These are phyloP conservation scores for thale cress (Arabidopsis thaliana) DNA, from an alignment of 345 rosid species.

Conservation along the genomic window TAIR10.1 NC_003075.7:9404501-9405000, in stretches of 20 bases:
- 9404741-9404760: not conserved
- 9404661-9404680: conserved; percentile 4
- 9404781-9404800: not conserved
- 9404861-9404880: conserved; percentile 54
- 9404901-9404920: conserved; percentile 47
- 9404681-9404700: not conserved
- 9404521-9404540: conserved; percentile 41
- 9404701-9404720: too few species aligned
- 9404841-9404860: conserved; percentile 43
- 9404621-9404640: conserved; percentile 46
- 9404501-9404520: conserved; percentile 47
- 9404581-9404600: conserved; percentile 47
- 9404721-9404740: not conserved
- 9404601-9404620: conserved; percentile 55
- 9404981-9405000: not conserved
- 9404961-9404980: conserved; percentile 48
- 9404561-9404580: conserved; percentile 29
- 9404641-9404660: conserved; percentile 40
- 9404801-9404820: not conserved
- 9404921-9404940: conserved; percentile 41
- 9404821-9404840: conserved; percentile 39
- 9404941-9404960: conserved; percentile 44
- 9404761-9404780: not conserved
- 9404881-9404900: conserved; percentile 42
- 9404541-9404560: conserved; percentile 42